Conservation (phyloP, 768 basidiomycete genomes). For the Tricholoma sp. region DNA sequence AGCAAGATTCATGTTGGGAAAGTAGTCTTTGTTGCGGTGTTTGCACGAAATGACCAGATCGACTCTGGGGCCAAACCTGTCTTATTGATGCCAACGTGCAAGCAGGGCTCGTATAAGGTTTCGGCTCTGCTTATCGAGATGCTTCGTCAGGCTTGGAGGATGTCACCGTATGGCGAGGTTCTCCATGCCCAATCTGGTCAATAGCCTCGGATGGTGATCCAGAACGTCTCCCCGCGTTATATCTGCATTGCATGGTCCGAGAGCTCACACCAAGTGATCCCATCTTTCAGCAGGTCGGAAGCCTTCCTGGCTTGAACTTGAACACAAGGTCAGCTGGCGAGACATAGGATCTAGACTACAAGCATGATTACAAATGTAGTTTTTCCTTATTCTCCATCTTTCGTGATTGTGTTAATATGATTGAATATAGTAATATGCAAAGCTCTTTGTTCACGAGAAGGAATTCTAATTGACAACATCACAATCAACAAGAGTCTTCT, state of each 20-base stretch:
- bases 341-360: conserved; percentile 17
- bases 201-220: no score
- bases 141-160: conserved; percentile 16
- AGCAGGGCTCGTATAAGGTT: conserved; percentile 9
- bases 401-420: not conserved
- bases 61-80: conserved; percentile 17
- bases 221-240: conserved; percentile 15
- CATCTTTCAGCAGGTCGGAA: conserved; percentile 8
- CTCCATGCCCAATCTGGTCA: conserved; percentile 12
- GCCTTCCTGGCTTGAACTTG: conserved; percentile 8
- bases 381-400: conserved; percentile 5
- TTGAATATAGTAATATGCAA: no score
- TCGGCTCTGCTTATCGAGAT: conserved; percentile 12
- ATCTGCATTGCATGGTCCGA: conserved; percentile 16
- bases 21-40: conserved; percentile 23
- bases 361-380: conserved; percentile 12
- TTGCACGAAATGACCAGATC: conserved; percentile 12
- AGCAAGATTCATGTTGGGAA: conserved; percentile 21
- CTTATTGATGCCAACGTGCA: conserved; percentile 17
- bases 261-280: conserved; percentile 10
- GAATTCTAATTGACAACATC: no score
- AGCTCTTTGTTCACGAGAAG: no score
- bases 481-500: no score
- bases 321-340: conserved; percentile 9
- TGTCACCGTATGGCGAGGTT: conserved; percentile 16